These are phyloP conservation scores for Paxillus rubicundulus DNA, from an alignment of 768 basidiomycete genomes.

Conservation along the genomic window DNA sequence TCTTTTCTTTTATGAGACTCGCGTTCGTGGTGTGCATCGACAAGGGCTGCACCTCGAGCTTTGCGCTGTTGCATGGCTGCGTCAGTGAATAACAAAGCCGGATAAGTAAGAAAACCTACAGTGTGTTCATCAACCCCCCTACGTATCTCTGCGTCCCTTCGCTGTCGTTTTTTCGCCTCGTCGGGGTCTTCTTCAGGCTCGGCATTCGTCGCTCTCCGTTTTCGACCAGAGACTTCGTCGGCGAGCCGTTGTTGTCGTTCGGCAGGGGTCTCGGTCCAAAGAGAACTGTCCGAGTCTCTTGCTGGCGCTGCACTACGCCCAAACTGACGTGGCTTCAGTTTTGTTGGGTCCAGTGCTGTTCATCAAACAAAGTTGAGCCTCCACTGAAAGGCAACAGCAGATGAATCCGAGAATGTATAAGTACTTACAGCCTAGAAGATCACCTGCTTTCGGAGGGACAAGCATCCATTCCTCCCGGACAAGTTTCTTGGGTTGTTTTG, in stretches of 20 bases:
- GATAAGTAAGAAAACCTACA: conserved; percentile 38
- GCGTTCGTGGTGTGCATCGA: conserved; percentile 49
- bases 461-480: conserved; percentile 99
- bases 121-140: conserved; percentile 78
- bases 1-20: conserved; percentile 38
- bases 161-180: conserved; percentile 52
- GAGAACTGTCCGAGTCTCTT: conserved; percentile 50
- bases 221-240: conserved; percentile 93
- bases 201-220: conserved; percentile 64
- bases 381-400: neutral
- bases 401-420: neutral
- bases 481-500: conserved; percentile 69
- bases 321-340: conserved; percentile 78
- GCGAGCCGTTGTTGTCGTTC: conserved; percentile 89
- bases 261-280: conserved; percentile 98
- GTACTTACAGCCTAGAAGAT: conserved; percentile 71
- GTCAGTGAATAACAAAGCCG: neutral
- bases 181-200: conserved; percentile 36
- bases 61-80: conserved; percentile 34
- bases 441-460: conserved; percentile 81
- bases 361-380: neutral
- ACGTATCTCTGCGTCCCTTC: conserved; percentile 66
- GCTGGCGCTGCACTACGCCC: conserved; percentile 50
- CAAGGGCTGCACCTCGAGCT: conserved; percentile 51
- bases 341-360: conserved; percentile 85